Percentiles rank a stretch among this genome's conserved stretches.
phyloP scores from a whole-genome alignment of 257 asterid species.

The Nicotiana undulata region DNA sequence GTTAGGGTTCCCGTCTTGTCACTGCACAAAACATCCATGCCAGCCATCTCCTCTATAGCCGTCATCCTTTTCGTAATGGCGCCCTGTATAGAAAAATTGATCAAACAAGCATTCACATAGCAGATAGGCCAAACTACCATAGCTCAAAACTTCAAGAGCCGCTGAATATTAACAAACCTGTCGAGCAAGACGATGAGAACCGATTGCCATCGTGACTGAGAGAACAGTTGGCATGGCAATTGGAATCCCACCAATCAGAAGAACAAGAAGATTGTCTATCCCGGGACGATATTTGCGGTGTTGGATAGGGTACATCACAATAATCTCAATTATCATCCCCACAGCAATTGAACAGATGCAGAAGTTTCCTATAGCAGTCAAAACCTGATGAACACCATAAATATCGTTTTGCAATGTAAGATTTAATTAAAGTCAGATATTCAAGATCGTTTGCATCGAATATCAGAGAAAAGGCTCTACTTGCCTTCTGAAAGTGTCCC shows the following conservation, averaged over 20 bases:
- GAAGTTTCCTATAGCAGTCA: constrained; percentile 96
- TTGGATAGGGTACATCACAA: constrained; percentile 96
- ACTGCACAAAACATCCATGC: constrained; percentile 99
- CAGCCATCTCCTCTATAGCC: constrained; percentile 99
- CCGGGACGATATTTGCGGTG: constrained; percentile 88
- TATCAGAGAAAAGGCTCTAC: constrained; percentile 8
- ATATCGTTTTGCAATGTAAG: background rate
- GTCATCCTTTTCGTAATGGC: constrained; percentile 99
- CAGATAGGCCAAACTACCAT: background rate
- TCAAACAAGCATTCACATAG: background rate
- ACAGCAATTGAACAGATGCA: constrained; percentile 95
- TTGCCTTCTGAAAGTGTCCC: constrained; percentile 93
- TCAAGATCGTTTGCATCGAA: background rate
- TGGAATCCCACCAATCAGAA: constrained; percentile 96
- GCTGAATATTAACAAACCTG: constrained; percentile 40
- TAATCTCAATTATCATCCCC: constrained; percentile 85
- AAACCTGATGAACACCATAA: constrained; percentile 44
- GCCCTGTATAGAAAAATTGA: constrained; percentile 39
- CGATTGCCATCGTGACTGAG: constrained; percentile 97
- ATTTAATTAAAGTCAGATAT: background rate
- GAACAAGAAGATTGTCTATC: constrained; percentile 93
- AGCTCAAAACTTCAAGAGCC: background rate
- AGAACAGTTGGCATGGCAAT: constrained; percentile 99
- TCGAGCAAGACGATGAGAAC: constrained; percentile 94
- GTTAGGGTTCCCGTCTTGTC: constrained; percentile 96